Conservation (phyloP, 805 yeast genomes). For the Priceomyces melissophilus region DNA sequence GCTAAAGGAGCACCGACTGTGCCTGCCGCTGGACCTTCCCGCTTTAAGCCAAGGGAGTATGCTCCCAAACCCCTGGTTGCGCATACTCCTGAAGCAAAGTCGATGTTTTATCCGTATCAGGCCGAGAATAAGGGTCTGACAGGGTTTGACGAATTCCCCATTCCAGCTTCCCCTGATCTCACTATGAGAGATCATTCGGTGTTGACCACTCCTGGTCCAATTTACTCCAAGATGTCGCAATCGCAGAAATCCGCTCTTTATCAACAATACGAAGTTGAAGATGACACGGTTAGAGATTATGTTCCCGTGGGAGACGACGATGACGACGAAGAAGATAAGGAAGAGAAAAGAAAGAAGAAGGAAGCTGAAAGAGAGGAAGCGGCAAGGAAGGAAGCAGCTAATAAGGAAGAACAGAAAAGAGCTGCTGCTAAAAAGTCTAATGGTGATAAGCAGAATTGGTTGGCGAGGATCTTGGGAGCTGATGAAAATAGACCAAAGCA, state of each 20-base stretch:
- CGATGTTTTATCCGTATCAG: conserved; percentile 28
- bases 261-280: conserved; percentile 43
- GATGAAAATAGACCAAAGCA: conserved; percentile 66
- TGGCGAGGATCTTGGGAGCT: conserved; percentile 33
- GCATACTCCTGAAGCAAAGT: conserved; percentile 2
- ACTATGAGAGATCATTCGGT: conserved; percentile 46
- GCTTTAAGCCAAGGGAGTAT: neutral
- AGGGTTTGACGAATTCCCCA: conserved; percentile 38
- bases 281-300: conserved; percentile 42
- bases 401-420: conserved; percentile 6
- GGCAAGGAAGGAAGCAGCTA: conserved; percentile 1
- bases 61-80: neutral
- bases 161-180: conserved; percentile 43
- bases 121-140: conserved; percentile 11
- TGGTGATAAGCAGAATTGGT: conserved; percentile 39
- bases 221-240: conserved; percentile 39
- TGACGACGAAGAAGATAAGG: conserved; percentile 48
- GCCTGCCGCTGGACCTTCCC: neutral
- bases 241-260: conserved; percentile 43
- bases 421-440: neutral
- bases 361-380: conserved; percentile 6
- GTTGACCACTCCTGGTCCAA: conserved; percentile 30
- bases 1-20: neutral
- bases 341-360: conserved; percentile 24
- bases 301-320: conserved; percentile 42